These are phyloP conservation scores for Sextonia rubra DNA, from an alignment of 164 flowering plant genomes.

Conservation along the genomic window DNA sequence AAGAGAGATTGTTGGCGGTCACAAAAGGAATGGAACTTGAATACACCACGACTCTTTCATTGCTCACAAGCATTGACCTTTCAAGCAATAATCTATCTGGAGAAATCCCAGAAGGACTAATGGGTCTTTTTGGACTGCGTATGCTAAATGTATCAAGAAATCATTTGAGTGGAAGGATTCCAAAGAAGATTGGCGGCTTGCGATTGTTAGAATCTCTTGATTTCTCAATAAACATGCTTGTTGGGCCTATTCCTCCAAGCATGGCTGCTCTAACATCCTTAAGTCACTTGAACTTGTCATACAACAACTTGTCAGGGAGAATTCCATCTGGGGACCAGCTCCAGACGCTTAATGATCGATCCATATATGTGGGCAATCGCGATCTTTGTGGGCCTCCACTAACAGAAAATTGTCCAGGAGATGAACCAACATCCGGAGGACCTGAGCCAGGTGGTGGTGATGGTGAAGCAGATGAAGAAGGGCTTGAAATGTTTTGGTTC, in stretches of 20 bases:
- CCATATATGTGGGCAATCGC: constrained; percentile 12
- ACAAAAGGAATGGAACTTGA: constrained; percentile 9
- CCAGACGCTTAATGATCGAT: constrained; percentile 6
- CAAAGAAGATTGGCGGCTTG: constrained; percentile 7
- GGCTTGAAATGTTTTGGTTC: constrained; percentile 3
- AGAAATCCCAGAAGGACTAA: constrained; percentile 8
- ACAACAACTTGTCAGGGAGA: constrained; percentile 16
- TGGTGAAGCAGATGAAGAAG: not conserved
- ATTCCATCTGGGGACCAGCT: constrained; percentile 21
- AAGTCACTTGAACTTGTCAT: constrained; percentile 20
- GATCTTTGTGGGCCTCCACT: constrained; percentile 16
- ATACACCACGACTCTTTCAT: constrained; percentile 2
- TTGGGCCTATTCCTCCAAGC: constrained; percentile 14
- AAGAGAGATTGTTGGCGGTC: not conserved
- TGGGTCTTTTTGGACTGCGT: constrained; percentile 7
- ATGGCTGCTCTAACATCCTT: constrained; percentile 5
- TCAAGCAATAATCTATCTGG: constrained; percentile 15
- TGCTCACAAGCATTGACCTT: constrained; percentile 10
- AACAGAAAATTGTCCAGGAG: constrained; percentile 5
- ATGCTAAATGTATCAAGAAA: constrained; percentile 5
- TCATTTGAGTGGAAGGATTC: constrained; percentile 11
- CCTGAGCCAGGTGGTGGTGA: not conserved
- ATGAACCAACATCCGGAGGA: not conserved
- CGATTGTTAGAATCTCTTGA: constrained; percentile 15
- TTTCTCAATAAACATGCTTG: constrained; percentile 17